phyloP scores from a whole-genome alignment of 768 basidiomycete genomes.

The Podaxis sp. region DNA sequence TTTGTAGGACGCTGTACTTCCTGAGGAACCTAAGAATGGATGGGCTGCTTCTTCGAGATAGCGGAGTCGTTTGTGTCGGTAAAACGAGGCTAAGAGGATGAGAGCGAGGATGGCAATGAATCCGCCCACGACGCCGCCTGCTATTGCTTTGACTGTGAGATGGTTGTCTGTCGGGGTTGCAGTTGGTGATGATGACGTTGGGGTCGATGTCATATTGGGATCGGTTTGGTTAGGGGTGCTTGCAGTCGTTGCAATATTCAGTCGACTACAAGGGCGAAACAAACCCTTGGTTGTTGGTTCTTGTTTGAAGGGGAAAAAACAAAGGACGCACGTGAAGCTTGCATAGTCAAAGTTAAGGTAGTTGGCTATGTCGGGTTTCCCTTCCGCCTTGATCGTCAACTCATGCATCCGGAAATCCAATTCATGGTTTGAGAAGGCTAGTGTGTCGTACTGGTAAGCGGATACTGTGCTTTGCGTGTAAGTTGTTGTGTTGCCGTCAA shows the following conservation, averaged over 20 bases:
- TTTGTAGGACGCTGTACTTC: neutral
- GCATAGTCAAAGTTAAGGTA: conserved; percentile 21
- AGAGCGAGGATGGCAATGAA: conserved; percentile 8
- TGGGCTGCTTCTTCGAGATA: conserved; percentile 1
- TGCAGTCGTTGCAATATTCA: neutral
- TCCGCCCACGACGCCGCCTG: conserved; percentile 12
- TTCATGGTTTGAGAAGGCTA: conserved; percentile 20
- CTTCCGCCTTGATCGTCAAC: conserved; percentile 7
- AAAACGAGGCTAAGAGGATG: conserved; percentile 6
- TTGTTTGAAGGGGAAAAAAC: neutral
- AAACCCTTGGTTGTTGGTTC: neutral
- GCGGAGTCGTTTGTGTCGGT: neutral
- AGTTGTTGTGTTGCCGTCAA: conserved; percentile 16
- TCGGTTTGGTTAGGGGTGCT: neutral
- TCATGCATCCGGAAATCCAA: conserved; percentile 13
- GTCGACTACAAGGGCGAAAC: neutral
- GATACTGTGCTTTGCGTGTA: neutral
- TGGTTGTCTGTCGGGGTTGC: neutral
- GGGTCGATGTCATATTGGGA: neutral
- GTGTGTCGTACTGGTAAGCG: conserved; percentile 21
- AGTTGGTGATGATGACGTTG: neutral
- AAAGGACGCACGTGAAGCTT: conserved; percentile 14
- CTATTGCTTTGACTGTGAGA: conserved; percentile 5
- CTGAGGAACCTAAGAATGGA: neutral
- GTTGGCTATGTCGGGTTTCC: conserved; percentile 2